Evolutionary conservation across 352 stramenopile species (phyloP).

Genomic region (Pythium sukuiense): DNA sequence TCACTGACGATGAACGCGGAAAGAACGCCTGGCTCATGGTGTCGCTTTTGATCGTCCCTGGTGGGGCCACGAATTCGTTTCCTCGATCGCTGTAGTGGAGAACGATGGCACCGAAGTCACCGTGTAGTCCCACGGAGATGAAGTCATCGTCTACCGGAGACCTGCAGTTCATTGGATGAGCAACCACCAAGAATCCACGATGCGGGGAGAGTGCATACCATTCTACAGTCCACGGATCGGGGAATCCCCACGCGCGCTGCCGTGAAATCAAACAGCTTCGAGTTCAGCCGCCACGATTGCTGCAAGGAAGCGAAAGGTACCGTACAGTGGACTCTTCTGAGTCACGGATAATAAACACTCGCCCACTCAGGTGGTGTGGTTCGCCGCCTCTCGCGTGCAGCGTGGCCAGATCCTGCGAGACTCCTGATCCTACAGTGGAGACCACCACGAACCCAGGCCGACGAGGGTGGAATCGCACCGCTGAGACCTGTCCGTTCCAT

Average conservation of each 20-base stretch:
- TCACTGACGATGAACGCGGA: constrained; percentile 5
- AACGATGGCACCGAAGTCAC: constrained; percentile 12
- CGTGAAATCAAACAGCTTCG: too few relatives aligned
- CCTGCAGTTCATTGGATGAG: not conserved
- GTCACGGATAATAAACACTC: constrained; percentile 1
- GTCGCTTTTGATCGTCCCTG: constrained; percentile 11
- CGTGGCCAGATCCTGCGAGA: not conserved
- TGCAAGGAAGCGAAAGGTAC: too few relatives aligned
- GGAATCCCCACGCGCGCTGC: constrained; percentile 12
- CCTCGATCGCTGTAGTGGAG: not conserved
- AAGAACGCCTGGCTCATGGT: constrained; percentile 20
- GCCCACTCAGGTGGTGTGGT: not conserved
- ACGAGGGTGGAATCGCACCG: constrained; percentile 1
- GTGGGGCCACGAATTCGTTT: not conserved
- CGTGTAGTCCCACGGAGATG: constrained; percentile 15
- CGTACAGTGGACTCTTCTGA: not conserved
- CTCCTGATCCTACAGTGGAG: constrained; percentile 5
- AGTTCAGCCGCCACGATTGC: too few relatives aligned
- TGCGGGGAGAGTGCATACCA: constrained; percentile 11
- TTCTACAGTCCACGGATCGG: constrained; percentile 23
- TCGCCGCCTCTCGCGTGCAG: constrained; percentile 4
- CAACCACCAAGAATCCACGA: not conserved
- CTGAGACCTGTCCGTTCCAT: constrained; percentile 11
- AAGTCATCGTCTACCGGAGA: not conserved
- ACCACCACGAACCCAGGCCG: not conserved